These are phyloP conservation scores for Zelonia costaricensis DNA, from an alignment of 208 protist genomes.

Conservation along the genomic window DNA sequence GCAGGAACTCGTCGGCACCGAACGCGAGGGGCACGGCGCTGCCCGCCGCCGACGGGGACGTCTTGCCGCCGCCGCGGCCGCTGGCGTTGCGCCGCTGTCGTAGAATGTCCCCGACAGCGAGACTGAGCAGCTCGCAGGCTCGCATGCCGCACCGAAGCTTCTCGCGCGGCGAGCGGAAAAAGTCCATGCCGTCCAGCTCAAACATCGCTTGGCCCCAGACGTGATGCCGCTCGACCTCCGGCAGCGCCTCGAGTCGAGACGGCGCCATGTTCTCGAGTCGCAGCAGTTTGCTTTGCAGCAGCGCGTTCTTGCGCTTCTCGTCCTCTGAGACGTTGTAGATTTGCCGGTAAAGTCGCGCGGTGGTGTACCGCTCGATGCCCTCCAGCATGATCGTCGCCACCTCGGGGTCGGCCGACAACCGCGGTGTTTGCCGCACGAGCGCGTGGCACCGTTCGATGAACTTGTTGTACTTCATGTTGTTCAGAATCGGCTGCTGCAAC, in stretches of 20 bases:
- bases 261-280: slow-evolving; percentile 42
- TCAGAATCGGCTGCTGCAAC: slow-evolving; percentile 27
- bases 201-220: slow-evolving; percentile 84
- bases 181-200: slow-evolving; percentile 86
- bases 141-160: slow-evolving; percentile 79
- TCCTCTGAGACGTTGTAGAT: slow-evolving; percentile 52
- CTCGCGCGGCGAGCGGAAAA: slow-evolving; percentile 79
- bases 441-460: slow-evolving; percentile 21
- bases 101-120: slow-evolving; percentile 50
- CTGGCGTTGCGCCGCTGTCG: slow-evolving; percentile 20
- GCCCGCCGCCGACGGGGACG: not conserved
- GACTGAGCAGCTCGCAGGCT: slow-evolving; percentile 54
- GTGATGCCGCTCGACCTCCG: slow-evolving; percentile 63
- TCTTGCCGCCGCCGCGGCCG: not conserved
- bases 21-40: slow-evolving; percentile 30
- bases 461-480: slow-evolving; percentile 26
- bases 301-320: slow-evolving; percentile 33
- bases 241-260: slow-evolving; percentile 55
- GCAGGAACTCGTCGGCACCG: slow-evolving; percentile 82
- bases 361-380: slow-evolving; percentile 82
- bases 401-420: slow-evolving; percentile 14
- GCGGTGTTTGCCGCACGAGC: slow-evolving; percentile 25
- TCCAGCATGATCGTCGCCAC: slow-evolving; percentile 41
- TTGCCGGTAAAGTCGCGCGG: slow-evolving; percentile 65
- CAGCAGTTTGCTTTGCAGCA: slow-evolving; percentile 47